These are phyloP conservation scores for Striga asiatica DNA, from an alignment of 257 asterid genomes.

Conservation along the genomic window DNA sequence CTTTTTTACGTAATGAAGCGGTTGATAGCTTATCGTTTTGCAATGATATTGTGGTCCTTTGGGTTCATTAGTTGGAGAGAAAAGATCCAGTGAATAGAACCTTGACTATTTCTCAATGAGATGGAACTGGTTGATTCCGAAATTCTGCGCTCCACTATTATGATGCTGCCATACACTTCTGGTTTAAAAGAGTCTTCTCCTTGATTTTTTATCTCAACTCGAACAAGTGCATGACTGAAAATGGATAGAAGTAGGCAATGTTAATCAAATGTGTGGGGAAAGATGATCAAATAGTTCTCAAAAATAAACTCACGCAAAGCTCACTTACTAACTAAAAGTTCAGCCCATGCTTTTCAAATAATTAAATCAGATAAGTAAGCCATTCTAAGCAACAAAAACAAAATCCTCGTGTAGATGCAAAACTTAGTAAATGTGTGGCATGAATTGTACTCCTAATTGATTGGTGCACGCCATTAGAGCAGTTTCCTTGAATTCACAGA, in stretches of 20 bases:
- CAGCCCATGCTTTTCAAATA: constrained; percentile 1
- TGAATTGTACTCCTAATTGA: constrained; percentile 1
- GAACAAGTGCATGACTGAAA: constrained; percentile 75
- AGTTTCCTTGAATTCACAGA: not conserved
- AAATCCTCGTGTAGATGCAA: not conserved
- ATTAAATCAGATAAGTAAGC: not conserved
- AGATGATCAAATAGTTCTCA: not conserved
- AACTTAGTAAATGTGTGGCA: not conserved
- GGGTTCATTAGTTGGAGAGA: constrained; percentile 4
- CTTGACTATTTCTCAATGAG: constrained; percentile 62
- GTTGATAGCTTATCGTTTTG: constrained; percentile 7
- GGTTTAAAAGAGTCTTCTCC: constrained; percentile 93
- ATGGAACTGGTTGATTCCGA: constrained; percentile 51
- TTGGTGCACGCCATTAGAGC: not conserved
- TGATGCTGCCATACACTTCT: constrained; percentile 58
- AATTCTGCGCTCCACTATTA: constrained; percentile 71
- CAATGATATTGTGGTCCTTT: not conserved
- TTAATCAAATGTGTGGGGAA: constrained; percentile 3
- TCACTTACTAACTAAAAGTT: not conserved
- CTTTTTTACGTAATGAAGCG: not conserved
- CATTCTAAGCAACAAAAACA: not conserved
- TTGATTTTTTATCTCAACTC: constrained; percentile 72
- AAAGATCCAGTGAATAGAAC: constrained; percentile 24
- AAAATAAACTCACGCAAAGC: not conserved
- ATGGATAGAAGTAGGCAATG: constrained; percentile 1